phyloP scores from a whole-genome alignment of 148 eudicot genomes.

The Chenopodium album region DNA sequence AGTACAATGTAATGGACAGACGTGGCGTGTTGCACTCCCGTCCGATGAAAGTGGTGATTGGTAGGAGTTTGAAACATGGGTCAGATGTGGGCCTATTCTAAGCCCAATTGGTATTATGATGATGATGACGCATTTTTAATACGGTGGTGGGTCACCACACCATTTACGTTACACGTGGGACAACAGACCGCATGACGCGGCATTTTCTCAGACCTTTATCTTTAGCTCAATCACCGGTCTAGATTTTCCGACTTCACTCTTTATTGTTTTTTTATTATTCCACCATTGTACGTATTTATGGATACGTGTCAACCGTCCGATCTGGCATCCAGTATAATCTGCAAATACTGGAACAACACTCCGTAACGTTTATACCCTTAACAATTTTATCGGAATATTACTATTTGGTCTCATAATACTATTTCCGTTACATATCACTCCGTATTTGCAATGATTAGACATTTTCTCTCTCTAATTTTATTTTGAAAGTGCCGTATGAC shows the following conservation, averaged over 20 bases:
- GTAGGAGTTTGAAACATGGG: constrained; percentile 10
- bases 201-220: not conserved
- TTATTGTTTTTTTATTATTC: no score
- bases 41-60: constrained; percentile 2
- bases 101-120: constrained; percentile 10
- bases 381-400: no score
- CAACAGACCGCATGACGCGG: constrained; percentile 18
- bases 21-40: constrained; percentile 14
- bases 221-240: not conserved
- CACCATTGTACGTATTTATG: no score
- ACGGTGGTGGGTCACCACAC: not conserved
- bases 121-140: not conserved
- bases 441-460: no score
- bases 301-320: not conserved
- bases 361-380: no score
- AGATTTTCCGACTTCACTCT: not conserved
- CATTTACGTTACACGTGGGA: constrained; percentile 14
- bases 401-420: no score
- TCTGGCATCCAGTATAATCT: no score
- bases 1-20: no score
- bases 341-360: no score
- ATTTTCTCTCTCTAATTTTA: no score
- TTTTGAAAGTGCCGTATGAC: no score
- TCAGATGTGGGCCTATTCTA: not conserved
- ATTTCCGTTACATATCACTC: no score